These are phyloP conservation scores for Agrocybe praecox DNA, from an alignment of 768 basidiomycete genomes.

Conservation along the genomic window DNA sequence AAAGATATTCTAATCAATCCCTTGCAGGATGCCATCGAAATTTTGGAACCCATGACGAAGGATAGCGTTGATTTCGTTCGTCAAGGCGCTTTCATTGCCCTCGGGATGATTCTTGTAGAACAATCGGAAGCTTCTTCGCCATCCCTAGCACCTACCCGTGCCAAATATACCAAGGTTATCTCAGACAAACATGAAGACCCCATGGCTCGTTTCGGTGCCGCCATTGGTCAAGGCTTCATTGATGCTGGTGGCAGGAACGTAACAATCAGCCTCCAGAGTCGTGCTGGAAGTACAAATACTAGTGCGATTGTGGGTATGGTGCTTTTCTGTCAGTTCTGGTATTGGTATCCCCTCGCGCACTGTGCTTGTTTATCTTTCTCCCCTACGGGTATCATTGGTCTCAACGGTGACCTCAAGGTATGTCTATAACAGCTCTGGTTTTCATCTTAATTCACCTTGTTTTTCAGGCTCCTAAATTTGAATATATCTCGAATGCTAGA, in stretches of 20 bases:
- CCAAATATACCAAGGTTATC: conserved; percentile 88
- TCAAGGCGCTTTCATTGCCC: conserved; percentile 93
- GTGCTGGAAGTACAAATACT: conserved; percentile 91
- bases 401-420: conserved; percentile 86
- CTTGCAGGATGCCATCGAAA: conserved; percentile 87
- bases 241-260: conserved; percentile 98
- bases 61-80: conserved; percentile 98
- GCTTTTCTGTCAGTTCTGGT: conserved; percentile 99
- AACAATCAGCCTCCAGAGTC: conserved; percentile 91
- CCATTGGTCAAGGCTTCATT: conserved; percentile 94
- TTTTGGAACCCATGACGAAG: conserved; percentile 97
- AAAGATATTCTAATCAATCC: conserved; percentile 3
- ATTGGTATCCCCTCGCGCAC: conserved; percentile 98
- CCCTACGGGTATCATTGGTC: conserved; percentile 92
- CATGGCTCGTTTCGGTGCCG: conserved; percentile 97
- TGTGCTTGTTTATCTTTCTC: conserved; percentile 92
- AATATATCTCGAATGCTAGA: conserved; percentile 86
- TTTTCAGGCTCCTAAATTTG: conserved; percentile 88
- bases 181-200: conserved; percentile 98
- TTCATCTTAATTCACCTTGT: conserved; percentile 4
- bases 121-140: conserved; percentile 91
- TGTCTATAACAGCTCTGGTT: neutral
- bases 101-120: conserved; percentile 96
- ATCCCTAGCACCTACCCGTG: conserved; percentile 76
- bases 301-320: conserved; percentile 98